These are phyloP conservation scores for Beauveria asiatica DNA, from an alignment of 2,329 filamentous ascomycete species.

Conservation along the genomic window DNA sequence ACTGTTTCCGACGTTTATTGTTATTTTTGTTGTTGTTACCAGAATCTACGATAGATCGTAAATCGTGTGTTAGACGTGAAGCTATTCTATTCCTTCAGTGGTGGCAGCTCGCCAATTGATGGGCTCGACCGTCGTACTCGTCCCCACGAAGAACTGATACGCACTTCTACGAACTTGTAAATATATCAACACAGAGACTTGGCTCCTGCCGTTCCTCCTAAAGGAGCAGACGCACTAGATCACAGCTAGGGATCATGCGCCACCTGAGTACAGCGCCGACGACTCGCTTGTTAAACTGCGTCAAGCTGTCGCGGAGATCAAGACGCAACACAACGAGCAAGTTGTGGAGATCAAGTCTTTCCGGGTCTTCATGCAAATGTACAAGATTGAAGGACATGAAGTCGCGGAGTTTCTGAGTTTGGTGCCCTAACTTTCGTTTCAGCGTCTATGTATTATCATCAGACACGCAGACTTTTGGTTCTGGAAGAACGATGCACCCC, in stretches of 20 bases:
- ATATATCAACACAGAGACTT: conserved; percentile 31
- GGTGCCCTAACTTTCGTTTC: conserved; percentile 23
- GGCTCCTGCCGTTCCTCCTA: conserved; percentile 32
- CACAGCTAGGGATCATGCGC: conserved; percentile 21
- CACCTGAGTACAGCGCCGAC: conserved; percentile 16
- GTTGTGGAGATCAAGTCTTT: conserved; percentile 24
- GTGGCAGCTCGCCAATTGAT: conserved; percentile 22
- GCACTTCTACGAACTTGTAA: conserved; percentile 34
- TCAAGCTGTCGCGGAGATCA: neutral
- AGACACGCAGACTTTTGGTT: conserved; percentile 42
- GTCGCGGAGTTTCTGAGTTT: conserved; percentile 17
- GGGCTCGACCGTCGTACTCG: conserved; percentile 31
- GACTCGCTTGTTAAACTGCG: neutral
- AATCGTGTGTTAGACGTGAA: no score
- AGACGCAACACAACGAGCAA: conserved; percentile 9
- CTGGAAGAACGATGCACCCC: conserved; percentile 30
- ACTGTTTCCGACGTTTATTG: neutral
- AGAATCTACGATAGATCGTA: neutral
- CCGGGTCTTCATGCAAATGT: conserved; percentile 36
- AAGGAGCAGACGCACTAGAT: conserved; percentile 33
- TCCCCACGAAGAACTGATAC: conserved; percentile 28
- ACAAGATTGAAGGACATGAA: conserved; percentile 21
- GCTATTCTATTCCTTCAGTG: no score
- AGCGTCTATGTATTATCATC: conserved; percentile 34
- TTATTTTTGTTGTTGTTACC: neutral